Evolutionary conservation across 176 grass and related monocot species (phyloP), one percentile per base, ranked within the genome.

Genomic region (Triticum aestivum): DNA sequence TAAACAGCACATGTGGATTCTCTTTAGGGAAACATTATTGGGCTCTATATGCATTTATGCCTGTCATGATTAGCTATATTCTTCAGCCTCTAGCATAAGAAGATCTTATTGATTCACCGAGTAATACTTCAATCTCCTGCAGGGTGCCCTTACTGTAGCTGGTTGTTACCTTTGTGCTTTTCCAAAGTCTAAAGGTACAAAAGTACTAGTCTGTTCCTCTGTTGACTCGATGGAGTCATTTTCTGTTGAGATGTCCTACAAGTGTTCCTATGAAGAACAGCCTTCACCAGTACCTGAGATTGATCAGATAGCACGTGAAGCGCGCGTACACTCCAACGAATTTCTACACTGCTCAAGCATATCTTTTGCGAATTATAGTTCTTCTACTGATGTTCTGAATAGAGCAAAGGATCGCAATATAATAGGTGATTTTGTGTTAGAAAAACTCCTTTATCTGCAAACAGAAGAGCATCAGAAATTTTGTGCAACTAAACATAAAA

Each of bases 141-240:
- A 98, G 96, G 94, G 52, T 84, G 94, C 91, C 78, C 83, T 98
- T 67, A 91, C 91, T 33, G 89, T 88, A 69, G 91, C 96, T 92
- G 96, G 96, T 79, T 95, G 96, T 90, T 88, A 88, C 68, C 87
- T 98, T 79, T 93, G 81, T 41, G 88, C 93, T 88, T 90, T 82
- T 84, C 96, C 96, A 45, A 92, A 52, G 89, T 95, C 93, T 61
- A 98, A 95, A 92, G 93, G 96, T 78, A 90, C 81, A 89, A 95
- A 95, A 91, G 74, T 98, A 63, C 62, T 94, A 21, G 73, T 98
- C 62, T 95, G 93, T 90, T 98, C 73, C 93, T 94, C 81, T 80
- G 84, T 83, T 84, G 89, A 92, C 49, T 89, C 82, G 45, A 89
- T 81, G 65, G 78, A 92, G 37, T 81, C 88, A 89, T 90, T 84